Evolutionary conservation across 345 rosid species (phyloP).

Genomic region (Anastatica hierochuntica): DNA sequence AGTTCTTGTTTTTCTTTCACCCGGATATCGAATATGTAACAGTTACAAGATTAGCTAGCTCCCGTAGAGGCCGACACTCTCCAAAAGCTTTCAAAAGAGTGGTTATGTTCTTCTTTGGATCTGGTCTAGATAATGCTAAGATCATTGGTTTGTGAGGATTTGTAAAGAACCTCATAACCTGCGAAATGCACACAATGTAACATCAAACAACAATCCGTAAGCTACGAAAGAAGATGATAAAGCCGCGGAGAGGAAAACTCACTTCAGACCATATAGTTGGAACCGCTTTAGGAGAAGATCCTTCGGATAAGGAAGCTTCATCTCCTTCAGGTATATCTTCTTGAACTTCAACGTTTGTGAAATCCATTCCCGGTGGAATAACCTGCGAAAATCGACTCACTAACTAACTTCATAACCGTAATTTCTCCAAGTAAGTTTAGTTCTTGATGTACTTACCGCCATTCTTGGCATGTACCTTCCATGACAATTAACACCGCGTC

Average conservation of each 20-base stretch:
- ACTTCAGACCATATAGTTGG: constrained; percentile 95
- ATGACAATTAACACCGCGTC: constrained; percentile 88
- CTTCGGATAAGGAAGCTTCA: constrained; percentile 52
- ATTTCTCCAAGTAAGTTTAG: neutral
- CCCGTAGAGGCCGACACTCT: constrained; percentile 79
- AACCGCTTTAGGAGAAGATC: constrained; percentile 75
- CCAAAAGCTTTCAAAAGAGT: constrained; percentile 93
- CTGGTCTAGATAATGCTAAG: constrained; percentile 93
- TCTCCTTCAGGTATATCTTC: constrained; percentile 78
- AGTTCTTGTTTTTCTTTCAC: neutral
- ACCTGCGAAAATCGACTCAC: constrained; percentile 37
- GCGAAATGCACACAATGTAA: neutral
- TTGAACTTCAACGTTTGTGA: constrained; percentile 81
- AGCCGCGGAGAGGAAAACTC: constrained; percentile 20
- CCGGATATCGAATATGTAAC: neutral
- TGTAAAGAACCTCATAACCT: constrained; percentile 89
- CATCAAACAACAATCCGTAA: constrained; percentile 3
- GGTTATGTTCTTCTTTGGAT: constrained; percentile 92
- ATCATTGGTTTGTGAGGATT: constrained; percentile 97
- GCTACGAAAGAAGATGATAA: neutral
- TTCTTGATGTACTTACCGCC: constrained; percentile 47
- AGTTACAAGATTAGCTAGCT: constrained; percentile 91
- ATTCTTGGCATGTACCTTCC: constrained; percentile 96
- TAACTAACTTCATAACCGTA: neutral
- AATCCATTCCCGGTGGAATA: constrained; percentile 99